Conservation (phyloP, 345 rosid genomes). For the Streptanthus diversifolius region DNA sequence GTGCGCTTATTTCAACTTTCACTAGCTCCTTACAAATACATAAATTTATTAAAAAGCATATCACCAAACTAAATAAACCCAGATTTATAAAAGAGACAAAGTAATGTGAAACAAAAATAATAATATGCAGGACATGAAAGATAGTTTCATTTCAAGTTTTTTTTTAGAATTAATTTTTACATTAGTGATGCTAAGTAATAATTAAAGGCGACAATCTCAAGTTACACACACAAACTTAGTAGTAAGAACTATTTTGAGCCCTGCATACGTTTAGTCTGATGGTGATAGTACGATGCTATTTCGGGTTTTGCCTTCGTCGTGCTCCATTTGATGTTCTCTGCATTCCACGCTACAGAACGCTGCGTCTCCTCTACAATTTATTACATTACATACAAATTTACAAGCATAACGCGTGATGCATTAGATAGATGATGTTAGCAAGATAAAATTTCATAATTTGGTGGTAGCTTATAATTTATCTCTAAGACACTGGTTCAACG, state of each 20-base stretch:
- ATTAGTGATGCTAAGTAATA: background rate
- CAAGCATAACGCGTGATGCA: background rate
- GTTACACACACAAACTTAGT: constrained; percentile 4
- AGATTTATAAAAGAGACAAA: background rate
- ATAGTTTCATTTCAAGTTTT: background rate
- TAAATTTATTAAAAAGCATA: background rate
- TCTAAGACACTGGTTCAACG: background rate
- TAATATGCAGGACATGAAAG: background rate
- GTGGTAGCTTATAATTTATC: background rate
- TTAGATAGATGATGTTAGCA: background rate
- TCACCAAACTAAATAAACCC: background rate
- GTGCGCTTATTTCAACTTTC: constrained; percentile 37
- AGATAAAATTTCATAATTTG: background rate
- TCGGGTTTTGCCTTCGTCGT: constrained; percentile 54
- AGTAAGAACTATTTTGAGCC: background rate
- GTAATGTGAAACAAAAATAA: background rate
- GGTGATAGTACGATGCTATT: constrained; percentile 8
- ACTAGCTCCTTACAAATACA: constrained; percentile 9
- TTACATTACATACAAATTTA: background rate
- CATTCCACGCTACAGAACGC: constrained; percentile 87
- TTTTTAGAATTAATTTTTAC: background rate
- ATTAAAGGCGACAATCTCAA: background rate
- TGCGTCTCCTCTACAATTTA: constrained; percentile 60
- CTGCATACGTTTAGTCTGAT: constrained; percentile 7
- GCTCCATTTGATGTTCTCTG: constrained; percentile 71